Evolutionary conservation across 441 rosid species (phyloP).

Genomic region (Kokia cookei): DNA sequence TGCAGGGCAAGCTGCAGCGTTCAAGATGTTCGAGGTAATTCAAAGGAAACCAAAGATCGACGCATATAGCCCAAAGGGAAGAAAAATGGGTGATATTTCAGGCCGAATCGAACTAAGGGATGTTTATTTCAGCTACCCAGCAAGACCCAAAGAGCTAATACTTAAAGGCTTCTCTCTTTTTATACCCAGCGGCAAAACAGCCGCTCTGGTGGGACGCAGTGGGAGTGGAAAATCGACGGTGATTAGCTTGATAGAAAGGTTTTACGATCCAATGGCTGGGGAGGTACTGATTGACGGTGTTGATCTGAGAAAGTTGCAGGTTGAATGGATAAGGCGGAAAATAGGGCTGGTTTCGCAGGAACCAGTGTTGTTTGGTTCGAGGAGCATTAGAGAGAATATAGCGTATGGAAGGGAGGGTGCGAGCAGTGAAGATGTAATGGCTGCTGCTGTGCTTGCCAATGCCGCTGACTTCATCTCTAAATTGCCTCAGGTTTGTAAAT

Average conservation of each 20-base stretch:
- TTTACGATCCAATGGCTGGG: slow-evolving; percentile 71
- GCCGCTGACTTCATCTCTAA: slow-evolving; percentile 69
- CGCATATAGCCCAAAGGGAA: slow-evolving; percentile 44
- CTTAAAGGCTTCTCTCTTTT: slow-evolving; percentile 54
- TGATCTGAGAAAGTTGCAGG: slow-evolving; percentile 51
- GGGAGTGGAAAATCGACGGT: slow-evolving; percentile 88
- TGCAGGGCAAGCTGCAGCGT: slow-evolving; percentile 80
- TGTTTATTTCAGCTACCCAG: slow-evolving; percentile 59
- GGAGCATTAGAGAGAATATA: slow-evolving; percentile 69
- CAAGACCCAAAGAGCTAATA: slow-evolving; percentile 67
- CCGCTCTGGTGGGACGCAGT: slow-evolving; percentile 78
- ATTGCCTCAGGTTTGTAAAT: slow-evolving; percentile 54
- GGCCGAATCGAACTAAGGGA: slow-evolving; percentile 58
- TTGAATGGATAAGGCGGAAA: slow-evolving; percentile 65
- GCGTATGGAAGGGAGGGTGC: slow-evolving; percentile 66
- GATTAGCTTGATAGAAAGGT: slow-evolving; percentile 67
- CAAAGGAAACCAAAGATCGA: slow-evolving; percentile 65
- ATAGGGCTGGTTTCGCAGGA: slow-evolving; percentile 89
- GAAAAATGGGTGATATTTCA: slow-evolving; percentile 33
- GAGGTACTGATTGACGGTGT: slow-evolving; percentile 65
- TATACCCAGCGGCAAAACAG: slow-evolving; percentile 53
- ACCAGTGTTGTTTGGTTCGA: slow-evolving; percentile 60
- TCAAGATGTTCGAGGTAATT: slow-evolving; percentile 78
- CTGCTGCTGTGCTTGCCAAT: slow-evolving; percentile 67
- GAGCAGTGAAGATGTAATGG: slow-evolving; percentile 46